These are phyloP conservation scores for Stachybotrys chlorohalonatus DNA, from an alignment of 2,329 filamentous ascomycete genomes.

Conservation along the genomic window DNA sequence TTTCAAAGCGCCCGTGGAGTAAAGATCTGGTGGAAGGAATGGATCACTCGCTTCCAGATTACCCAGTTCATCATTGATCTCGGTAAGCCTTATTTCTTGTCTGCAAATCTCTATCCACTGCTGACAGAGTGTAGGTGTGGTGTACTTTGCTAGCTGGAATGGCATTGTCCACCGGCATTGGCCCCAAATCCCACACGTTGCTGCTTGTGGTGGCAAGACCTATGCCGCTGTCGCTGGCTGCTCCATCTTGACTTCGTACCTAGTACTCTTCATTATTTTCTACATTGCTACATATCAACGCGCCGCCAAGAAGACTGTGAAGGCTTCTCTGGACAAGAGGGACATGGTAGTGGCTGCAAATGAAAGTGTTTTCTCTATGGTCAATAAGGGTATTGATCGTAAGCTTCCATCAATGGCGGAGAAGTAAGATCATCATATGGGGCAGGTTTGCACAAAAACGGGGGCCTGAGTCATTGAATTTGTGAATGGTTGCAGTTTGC, in stretches of 20 bases:
- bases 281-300: slow-evolving; percentile 46
- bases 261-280: slow-evolving; percentile 70
- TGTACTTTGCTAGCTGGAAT: background rate
- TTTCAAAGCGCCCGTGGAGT: slow-evolving; percentile 85
- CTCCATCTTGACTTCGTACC: slow-evolving; percentile 64
- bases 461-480: too few relatives aligned
- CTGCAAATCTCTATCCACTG: slow-evolving; percentile 50
- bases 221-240: slow-evolving; percentile 70
- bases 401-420: background rate
- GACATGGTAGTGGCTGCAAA: background rate
- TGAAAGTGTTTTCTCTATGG: background rate
- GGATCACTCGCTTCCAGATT: slow-evolving; percentile 86
- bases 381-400: background rate
- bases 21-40: slow-evolving; percentile 92
- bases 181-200: slow-evolving; percentile 58
- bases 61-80: slow-evolving; percentile 83
- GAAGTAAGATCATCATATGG: background rate
- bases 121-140: slow-evolving; percentile 31
- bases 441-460: too few relatives aligned
- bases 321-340: background rate
- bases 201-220: slow-evolving; percentile 66
- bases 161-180: slow-evolving; percentile 40
- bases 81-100: slow-evolving; percentile 55
- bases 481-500: too few relatives aligned
- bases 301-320: background rate